Evolutionary conservation across 2,329 filamentous ascomycete species (phyloP).

Genomic region (Cryphonectria radicalis): DNA sequence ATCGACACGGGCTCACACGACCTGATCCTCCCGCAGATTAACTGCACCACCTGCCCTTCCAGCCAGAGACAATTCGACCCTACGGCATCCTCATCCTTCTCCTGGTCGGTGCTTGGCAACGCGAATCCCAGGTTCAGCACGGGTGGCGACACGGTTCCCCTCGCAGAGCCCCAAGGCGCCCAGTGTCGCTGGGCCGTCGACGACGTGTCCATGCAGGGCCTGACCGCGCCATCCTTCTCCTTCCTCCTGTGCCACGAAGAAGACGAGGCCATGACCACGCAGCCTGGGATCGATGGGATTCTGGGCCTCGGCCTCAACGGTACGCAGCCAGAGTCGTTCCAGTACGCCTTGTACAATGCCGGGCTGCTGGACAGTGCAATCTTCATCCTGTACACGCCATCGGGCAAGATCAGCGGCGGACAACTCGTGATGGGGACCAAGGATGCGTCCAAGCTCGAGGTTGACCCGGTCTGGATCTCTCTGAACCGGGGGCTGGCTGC

Average conservation of each 20-base stretch:
- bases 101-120: conserved; percentile 11
- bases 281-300: conserved; percentile 26
- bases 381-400: conserved; percentile 37
- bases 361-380: conserved; percentile 34
- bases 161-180: conserved; percentile 5
- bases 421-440: conserved; percentile 39
- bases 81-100: conserved; percentile 20
- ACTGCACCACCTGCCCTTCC: conserved; percentile 26
- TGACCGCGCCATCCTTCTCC: conserved; percentile 4
- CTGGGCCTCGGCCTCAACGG: conserved; percentile 20
- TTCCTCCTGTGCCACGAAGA: conserved; percentile 26
- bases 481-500: conserved; percentile 30
- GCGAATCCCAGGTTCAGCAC: conserved; percentile 16
- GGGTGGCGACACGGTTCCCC: conserved; percentile 24
- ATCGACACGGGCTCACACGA: conserved; percentile 25
- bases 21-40: conserved; percentile 19
- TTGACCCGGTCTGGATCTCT: conserved; percentile 32
- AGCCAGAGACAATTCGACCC: conserved; percentile 23
- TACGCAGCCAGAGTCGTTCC: conserved; percentile 28
- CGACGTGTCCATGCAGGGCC: conserved; percentile 17
- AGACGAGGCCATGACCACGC: conserved; percentile 10
- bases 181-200: conserved; percentile 19
- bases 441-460: conserved; percentile 35
- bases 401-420: conserved; percentile 31
- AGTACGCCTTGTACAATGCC: conserved; percentile 36